Conservation (phyloP, 1,139 yeast genomes). For the Candida tetrigidarum region DNA sequence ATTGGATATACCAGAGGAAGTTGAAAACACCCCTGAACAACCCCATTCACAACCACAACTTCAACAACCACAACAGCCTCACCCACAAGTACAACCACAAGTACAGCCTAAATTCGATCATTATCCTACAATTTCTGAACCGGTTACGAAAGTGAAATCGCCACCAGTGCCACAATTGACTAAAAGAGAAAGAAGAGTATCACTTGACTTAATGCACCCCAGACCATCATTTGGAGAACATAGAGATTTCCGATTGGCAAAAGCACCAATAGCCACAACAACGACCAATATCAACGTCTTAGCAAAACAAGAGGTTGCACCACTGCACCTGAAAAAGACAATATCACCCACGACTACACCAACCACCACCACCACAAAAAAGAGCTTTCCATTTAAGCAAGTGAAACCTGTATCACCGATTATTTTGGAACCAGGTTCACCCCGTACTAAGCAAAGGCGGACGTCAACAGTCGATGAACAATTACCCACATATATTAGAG, state of each 20-base stretch:
- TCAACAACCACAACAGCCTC: too few relatives aligned
- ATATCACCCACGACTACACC: neutral
- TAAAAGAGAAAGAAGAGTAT: conserved; percentile 30
- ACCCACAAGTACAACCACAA: neutral
- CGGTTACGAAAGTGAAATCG: conserved; percentile 7
- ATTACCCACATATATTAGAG: conserved; percentile 42
- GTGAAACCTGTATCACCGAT: neutral
- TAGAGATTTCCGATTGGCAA: conserved; percentile 25
- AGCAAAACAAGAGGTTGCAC: conserved; percentile 30
- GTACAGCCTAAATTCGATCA: neutral
- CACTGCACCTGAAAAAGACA: conserved; percentile 1
- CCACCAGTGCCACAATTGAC: conserved; percentile 27
- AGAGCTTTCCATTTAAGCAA: neutral
- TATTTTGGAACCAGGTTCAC: neutral
- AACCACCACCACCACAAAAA: too few relatives aligned
- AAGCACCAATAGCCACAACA: conserved; percentile 38
- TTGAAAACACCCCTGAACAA: neutral
- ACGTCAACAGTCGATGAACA: conserved; percentile 43
- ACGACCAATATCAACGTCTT: conserved; percentile 40
- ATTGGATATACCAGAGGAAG: conserved; percentile 9
- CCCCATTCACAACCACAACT: neutral
- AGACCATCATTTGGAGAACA: conserved; percentile 17
- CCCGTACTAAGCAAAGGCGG: conserved; percentile 23
- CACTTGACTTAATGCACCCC: conserved; percentile 36
- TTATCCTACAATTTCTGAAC: neutral